Conservation (phyloP, 169 alveolate genomes). For the Eimeria brunetti region DNA sequence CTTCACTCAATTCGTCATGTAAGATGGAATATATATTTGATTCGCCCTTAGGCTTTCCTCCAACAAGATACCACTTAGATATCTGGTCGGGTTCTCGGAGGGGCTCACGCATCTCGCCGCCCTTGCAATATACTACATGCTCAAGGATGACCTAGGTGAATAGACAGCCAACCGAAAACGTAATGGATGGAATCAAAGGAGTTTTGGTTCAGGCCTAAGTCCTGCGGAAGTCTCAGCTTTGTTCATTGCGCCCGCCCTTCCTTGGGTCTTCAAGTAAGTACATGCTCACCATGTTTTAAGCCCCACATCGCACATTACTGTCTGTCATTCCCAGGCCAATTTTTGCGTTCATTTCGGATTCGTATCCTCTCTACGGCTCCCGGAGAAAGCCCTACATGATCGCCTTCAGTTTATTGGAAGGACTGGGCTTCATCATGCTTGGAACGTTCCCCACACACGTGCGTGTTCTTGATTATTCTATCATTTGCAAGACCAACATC, state of each 20-base stretch:
- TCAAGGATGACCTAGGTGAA: conserved; percentile 90
- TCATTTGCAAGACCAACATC: neutral
- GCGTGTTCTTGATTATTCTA: conserved; percentile 55
- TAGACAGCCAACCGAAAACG: neutral
- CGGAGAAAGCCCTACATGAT: conserved; percentile 91
- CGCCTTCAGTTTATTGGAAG: conserved; percentile 87
- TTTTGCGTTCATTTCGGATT: conserved; percentile 89
- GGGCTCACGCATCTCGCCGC: conserved; percentile 93
- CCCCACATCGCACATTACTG: neutral
- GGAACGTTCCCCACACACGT: conserved; percentile 86
- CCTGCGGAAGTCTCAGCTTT: conserved; percentile 87
- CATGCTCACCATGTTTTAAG: neutral
- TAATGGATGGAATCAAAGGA: neutral
- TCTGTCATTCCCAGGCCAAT: conserved; percentile 81
- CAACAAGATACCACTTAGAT: conserved; percentile 75
- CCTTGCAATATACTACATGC: conserved; percentile 91
- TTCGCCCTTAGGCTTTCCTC: neutral
- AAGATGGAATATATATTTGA: neutral
- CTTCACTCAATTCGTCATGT: conserved; percentile 79
- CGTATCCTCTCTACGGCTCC: conserved; percentile 87
- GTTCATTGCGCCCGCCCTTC: conserved; percentile 91
- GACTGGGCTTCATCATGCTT: conserved; percentile 87
- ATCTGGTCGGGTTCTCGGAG: conserved; percentile 93
- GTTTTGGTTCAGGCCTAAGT: conserved; percentile 72
- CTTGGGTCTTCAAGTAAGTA: conserved; percentile 88